Evolutionary conservation across 306 rosid species (phyloP), one percentile per base, ranked within the genome.

Genomic region (Cicer judaicum): DNA sequence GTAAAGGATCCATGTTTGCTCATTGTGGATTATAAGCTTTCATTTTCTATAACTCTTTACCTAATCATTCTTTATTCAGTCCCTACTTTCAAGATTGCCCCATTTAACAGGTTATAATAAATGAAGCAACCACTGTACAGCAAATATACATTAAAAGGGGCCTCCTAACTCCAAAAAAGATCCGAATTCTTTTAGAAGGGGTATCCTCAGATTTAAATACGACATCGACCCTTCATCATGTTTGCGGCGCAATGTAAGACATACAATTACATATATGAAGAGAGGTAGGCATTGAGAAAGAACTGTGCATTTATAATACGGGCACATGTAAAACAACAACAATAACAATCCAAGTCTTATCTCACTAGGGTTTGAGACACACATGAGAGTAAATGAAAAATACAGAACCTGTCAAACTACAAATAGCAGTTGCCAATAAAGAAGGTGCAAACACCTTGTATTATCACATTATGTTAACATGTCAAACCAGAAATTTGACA

Each of bases 21-120:
- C 15, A 50, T 49, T 7, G 52, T 60, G 61, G 39, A 42, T 29
- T 14, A 42, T 72, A 46, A 48, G 40, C 43, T 62, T 74, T 50
- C 52, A 48, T 38, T 36, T 39, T 44, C 44, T 15, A 50, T 63
- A 74, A 74, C 43, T 63, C 43, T 63, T 74, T 62, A 16, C 49
- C 34, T 8, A 63, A 39, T 8, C 48, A 8, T 5, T 8, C 6
- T 8, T 7, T 14, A 38, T 63, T 12, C 46, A 11, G 68, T 10
- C 64, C 7, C 64, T 21, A 57, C 62, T 18, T 54, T 54, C 12
- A 54, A 54, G 34, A 54, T 54, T 18, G 12, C 24, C 14, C 8
- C 11, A 15, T 1, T 15, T 44, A 29, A 55, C 5, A 5, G 57
- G 48, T 60, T 44, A 60, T 60, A 44, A 46, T 46, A 60, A 14